These are phyloP conservation scores for Helotiales sp. DNA, from an alignment of 2,329 filamentous ascomycete species.

Conservation along the genomic window DNA sequence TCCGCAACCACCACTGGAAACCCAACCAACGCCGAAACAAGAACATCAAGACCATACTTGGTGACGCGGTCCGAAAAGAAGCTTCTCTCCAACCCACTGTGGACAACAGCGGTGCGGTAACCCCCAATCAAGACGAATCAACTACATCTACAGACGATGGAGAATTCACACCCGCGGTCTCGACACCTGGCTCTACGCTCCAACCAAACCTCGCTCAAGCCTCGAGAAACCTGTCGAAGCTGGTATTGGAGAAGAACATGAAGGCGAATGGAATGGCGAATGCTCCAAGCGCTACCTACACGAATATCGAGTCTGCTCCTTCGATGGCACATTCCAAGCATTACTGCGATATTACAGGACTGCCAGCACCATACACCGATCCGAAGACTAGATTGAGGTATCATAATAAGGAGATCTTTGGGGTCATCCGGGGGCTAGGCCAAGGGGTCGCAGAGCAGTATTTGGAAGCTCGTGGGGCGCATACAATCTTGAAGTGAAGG, in stretches of 20 bases:
- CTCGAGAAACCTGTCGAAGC: slow-evolving; percentile 79
- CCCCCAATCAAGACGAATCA: slow-evolving; percentile 56
- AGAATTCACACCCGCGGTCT: slow-evolving; percentile 45
- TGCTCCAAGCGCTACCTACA: slow-evolving; percentile 78
- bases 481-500: slow-evolving; percentile 63
- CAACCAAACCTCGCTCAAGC: slow-evolving; percentile 83
- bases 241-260: slow-evolving; percentile 83
- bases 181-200: slow-evolving; percentile 39
- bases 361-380: slow-evolving; percentile 89
- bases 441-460: slow-evolving; percentile 86
- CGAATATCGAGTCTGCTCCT: slow-evolving; percentile 93
- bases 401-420: slow-evolving; percentile 90
- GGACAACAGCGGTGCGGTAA: slow-evolving; percentile 77
- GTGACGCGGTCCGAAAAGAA: slow-evolving; percentile 84
- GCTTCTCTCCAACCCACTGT: slow-evolving; percentile 83
- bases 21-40: slow-evolving; percentile 96
- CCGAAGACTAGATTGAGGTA: slow-evolving; percentile 94
- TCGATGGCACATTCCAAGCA: slow-evolving; percentile 80
- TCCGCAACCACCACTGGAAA: slow-evolving; percentile 88
- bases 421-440: slow-evolving; percentile 74
- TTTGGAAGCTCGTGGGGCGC: slow-evolving; percentile 84
- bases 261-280: slow-evolving; percentile 43
- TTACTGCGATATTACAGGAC: slow-evolving; percentile 94
- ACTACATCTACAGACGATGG: slow-evolving; percentile 50
- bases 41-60: slow-evolving; percentile 94